Conservation (phyloP, 352 stramenopile genomes). For the Pythium sp. region DNA sequence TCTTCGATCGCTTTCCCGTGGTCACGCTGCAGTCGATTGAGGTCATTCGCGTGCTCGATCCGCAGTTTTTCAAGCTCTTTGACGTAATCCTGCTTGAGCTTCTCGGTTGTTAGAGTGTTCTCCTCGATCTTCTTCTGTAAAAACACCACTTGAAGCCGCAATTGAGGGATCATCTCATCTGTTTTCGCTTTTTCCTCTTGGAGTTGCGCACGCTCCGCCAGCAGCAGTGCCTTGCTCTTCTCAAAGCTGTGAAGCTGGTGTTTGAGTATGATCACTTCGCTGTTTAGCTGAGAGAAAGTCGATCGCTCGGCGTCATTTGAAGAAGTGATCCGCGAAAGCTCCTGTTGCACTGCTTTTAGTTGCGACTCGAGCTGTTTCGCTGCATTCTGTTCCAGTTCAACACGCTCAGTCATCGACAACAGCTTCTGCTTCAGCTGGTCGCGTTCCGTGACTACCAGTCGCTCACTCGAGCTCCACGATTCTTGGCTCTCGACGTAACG, state of each 20-base stretch:
- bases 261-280: conserved; percentile 57
- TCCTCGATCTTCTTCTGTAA: conserved; percentile 40
- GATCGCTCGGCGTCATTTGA: conserved; percentile 34
- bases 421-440: conserved; percentile 61
- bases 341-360: conserved; percentile 40
- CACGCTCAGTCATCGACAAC: conserved; percentile 29
- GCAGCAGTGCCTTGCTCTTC: conserved; percentile 37
- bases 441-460: conserved; percentile 34
- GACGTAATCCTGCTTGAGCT: conserved; percentile 42
- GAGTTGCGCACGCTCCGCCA: conserved; percentile 37
- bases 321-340: conserved; percentile 40
- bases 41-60: conserved; percentile 30
- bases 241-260: conserved; percentile 44
- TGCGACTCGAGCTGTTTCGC: conserved; percentile 44
- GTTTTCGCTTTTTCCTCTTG: conserved; percentile 33
- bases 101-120: conserved; percentile 29
- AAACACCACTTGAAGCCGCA: conserved; percentile 31
- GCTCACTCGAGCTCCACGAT: conserved; percentile 35
- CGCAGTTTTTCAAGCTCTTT: conserved; percentile 48
- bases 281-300: conserved; percentile 31
- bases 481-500: conserved; percentile 29
- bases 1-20: conserved; percentile 40
- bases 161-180: conserved; percentile 29
- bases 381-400: conserved; percentile 35
- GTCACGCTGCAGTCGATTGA: conserved; percentile 44